Base-by-base conservation (phyloP, 1,284 basidiomycete genomes). In the Ustilago shanxiensis region DNA sequence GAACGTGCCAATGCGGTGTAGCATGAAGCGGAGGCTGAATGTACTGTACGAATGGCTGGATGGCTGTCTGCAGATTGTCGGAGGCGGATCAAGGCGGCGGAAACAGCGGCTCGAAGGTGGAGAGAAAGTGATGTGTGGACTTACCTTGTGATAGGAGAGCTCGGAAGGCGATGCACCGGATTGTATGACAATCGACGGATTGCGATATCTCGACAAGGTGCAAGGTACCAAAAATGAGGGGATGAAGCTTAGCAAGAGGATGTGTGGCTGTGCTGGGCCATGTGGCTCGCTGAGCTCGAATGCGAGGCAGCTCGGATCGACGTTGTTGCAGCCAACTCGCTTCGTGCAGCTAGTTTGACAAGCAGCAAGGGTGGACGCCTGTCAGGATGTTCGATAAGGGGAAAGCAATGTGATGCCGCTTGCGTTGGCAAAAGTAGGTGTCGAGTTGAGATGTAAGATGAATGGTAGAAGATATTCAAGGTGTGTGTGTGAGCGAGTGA, bases 241-340 rank as follows among this genome's bases (percentile, higher is more conserved):
- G 41, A 59, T 20, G 22, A 35, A 24, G 20, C 33, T 50, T 29
- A 35, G 33, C 52, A 56, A 39, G 47, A n/a, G n/a, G n/a, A 14
- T 31, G 28, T 72, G 70, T 66, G 70, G 70, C 70, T 72, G 70
- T 72, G 64, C 56, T 24, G 33, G 31, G 60, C 64, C 70, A 72
- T 72, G 70, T 72, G 70, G 64, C 56, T 50, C 44, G 45, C 70
- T 72, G 70, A 62, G 55, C 37, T 62, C 37, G 57, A 67, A 67
- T 47, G 52, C 60, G 50, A 66, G 39, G 60, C 70, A 64, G 70
- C 64, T 72, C 70, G 70, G 64, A 72, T 72, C 70, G 70, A 72
- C 64, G 55, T 53, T 55, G 47, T n/a, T 67, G 70, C 64, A 72
- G 70, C 56, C 49, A 35, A 54, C 24, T 22, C 39, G 33, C 31